Conservation (phyloP, 352 stramenopile species). For the Phytophthora capsici region DNA sequence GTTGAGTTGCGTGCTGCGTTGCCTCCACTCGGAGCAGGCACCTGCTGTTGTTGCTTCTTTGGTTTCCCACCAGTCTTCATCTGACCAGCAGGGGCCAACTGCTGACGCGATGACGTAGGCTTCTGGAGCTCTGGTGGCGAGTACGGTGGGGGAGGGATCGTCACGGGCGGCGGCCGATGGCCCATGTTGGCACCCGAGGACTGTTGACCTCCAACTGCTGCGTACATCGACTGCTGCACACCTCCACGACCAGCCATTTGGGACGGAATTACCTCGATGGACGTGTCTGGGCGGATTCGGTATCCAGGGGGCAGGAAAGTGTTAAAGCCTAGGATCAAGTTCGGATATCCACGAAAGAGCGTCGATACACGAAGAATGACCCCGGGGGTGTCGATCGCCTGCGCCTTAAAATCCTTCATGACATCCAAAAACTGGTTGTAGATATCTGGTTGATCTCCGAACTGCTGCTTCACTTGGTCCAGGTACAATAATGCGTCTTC, state of each 20-base stretch:
- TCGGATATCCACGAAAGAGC: constrained; percentile 98
- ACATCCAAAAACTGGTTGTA: constrained; percentile 99
- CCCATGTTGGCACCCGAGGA: constrained; percentile 43
- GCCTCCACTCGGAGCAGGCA: constrained; percentile 22
- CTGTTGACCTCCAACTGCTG: constrained; percentile 35
- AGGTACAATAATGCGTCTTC: constrained; percentile 99
- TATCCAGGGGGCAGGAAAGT: constrained; percentile 98
- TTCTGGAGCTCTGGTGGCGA: constrained; percentile 61
- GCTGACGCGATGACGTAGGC: constrained; percentile 56
- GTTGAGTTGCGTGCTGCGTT: constrained; percentile 53
- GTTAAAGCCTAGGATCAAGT: constrained; percentile 99
- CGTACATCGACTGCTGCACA: constrained; percentile 47
- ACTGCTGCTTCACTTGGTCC: constrained; percentile 99
- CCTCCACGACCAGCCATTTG: constrained; percentile 58
- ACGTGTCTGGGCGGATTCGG: constrained; percentile 86
- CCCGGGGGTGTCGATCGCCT: constrained; percentile 98
- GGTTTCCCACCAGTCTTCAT: constrained; percentile 46
- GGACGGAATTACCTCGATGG: constrained; percentile 79
- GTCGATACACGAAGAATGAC: constrained; percentile 98
- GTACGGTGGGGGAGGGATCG: constrained; percentile 73
- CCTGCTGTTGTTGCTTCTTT: constrained; percentile 69
- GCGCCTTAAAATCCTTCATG: constrained; percentile 99
- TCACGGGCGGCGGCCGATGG: constrained; percentile 71
- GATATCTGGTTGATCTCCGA: constrained; percentile 98
- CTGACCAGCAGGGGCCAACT: constrained; percentile 39